Conservation (phyloP, 768 basidiomycete genomes). For the Tulasnella sp. region DNA sequence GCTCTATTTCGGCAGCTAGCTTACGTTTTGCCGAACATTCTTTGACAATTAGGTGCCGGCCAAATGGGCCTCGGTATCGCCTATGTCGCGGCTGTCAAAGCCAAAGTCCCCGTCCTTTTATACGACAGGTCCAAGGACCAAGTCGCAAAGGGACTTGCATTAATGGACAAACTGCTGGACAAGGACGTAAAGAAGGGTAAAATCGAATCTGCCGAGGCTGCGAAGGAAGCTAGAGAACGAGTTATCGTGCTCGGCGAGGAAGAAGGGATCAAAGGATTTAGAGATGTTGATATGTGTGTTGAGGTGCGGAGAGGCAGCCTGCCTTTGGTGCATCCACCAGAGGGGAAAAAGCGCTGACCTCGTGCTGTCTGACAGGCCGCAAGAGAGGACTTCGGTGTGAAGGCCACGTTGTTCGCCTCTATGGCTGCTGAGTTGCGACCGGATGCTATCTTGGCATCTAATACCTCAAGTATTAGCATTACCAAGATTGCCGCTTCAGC, state of each 20-base stretch:
- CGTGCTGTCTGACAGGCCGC: constrained; percentile 60
- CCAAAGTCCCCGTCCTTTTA: constrained; percentile 80
- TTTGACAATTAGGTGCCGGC: constrained; percentile 57
- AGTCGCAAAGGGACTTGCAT: constrained; percentile 62
- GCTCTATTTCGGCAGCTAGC: background rate
- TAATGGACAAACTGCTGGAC: constrained; percentile 77
- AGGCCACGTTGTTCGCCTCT: constrained; percentile 67
- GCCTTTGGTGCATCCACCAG: background rate
- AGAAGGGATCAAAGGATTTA: constrained; percentile 51
- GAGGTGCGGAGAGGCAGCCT: constrained; percentile 50
- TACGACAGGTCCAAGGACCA: constrained; percentile 75
- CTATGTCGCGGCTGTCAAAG: constrained; percentile 77
- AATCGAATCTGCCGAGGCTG: constrained; percentile 59
- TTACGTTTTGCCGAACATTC: background rate
- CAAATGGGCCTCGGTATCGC: constrained; percentile 84
- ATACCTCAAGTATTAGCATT: constrained; percentile 92
- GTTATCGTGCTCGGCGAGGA: constrained; percentile 55
- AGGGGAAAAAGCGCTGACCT: background rate
- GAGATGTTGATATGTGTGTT: constrained; percentile 85
- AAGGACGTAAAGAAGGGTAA: constrained; percentile 86
- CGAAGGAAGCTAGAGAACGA: constrained; percentile 64
- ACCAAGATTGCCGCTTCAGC: constrained; percentile 88
- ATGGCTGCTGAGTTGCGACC: constrained; percentile 66
- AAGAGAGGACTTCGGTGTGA: constrained; percentile 75
- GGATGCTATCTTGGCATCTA: constrained; percentile 78